phyloP scores from a whole-genome alignment of 2,329 filamentous ascomycete species.

The Aspergillus ruber region DNA sequence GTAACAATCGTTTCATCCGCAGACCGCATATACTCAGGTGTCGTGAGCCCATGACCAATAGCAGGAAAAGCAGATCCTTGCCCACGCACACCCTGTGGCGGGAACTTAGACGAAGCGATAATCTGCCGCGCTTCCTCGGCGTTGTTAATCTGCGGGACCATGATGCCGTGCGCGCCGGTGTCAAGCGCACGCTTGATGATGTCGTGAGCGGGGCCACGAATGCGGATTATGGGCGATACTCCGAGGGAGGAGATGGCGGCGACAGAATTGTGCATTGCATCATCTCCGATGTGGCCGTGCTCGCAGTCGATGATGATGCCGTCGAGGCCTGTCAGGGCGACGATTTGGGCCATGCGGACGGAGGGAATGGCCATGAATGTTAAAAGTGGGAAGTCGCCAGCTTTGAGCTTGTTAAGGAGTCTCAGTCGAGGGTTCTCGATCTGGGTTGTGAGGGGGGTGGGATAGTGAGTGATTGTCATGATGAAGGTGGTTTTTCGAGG shows the following conservation, averaged over 20 bases:
- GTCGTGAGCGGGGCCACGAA: slow-evolving; percentile 14
- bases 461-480: no score
- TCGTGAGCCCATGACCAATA: slow-evolving; percentile 27
- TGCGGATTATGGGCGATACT: slow-evolving; percentile 18
- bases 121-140: slow-evolving; percentile 39
- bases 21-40: slow-evolving; percentile 25
- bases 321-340: slow-evolving; percentile 60
- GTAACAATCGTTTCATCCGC: slow-evolving; percentile 30
- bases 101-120: slow-evolving; percentile 22
- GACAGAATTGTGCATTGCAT: slow-evolving; percentile 22
- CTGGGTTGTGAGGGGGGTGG: slow-evolving; percentile 19
- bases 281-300: slow-evolving; percentile 23
- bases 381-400: slow-evolving; percentile 39
- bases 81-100: slow-evolving; percentile 23
- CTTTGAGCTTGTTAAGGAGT: slow-evolving; percentile 40
- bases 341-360: slow-evolving; percentile 44
- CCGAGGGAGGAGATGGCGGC: slow-evolving; percentile 19
- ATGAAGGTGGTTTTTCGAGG: no score
- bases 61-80: slow-evolving; percentile 23
- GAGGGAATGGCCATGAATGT: slow-evolving; percentile 47
- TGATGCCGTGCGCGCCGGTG: slow-evolving; percentile 38
- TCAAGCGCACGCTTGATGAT: slow-evolving; percentile 22
- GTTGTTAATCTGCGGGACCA: slow-evolving; percentile 38
- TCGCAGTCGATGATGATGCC: slow-evolving; percentile 54
- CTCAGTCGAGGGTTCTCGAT: slow-evolving; percentile 38